Conservation (phyloP, 345 rosid genomes). For the Aethionema arabicum region DNA sequence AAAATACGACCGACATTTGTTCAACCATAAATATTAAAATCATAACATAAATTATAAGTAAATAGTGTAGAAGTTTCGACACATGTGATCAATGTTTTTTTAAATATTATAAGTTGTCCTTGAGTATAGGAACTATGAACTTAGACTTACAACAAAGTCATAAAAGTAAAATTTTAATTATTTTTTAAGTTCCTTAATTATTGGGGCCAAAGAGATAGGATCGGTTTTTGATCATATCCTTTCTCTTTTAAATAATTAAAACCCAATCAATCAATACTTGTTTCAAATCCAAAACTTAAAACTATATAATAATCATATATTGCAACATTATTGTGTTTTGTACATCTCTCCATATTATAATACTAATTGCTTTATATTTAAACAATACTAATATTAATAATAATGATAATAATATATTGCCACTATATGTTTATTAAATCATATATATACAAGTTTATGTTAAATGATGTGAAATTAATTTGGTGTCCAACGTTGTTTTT, state of each 20-base stretch:
- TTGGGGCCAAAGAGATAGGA: conserved; percentile 42
- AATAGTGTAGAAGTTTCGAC: background rate
- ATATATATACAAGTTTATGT: background rate
- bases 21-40: background rate
- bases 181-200: conserved; percentile 35
- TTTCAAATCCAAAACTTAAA: background rate
- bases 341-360: background rate
- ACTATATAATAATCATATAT: background rate
- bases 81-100: conserved; percentile 19
- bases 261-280: conserved; percentile 29
- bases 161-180: conserved; percentile 14
- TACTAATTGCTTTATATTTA: background rate
- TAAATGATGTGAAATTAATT: conserved; percentile 12
- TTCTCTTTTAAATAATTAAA: conserved; percentile 28
- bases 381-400: background rate
- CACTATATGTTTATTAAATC: background rate
- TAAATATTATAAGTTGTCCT: conserved; percentile 19
- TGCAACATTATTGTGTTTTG: conserved; percentile 10
- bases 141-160: conserved; percentile 23
- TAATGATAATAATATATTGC: background rate
- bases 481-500: background rate
- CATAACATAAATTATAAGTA: conserved; percentile 1
- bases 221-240: conserved; percentile 37
- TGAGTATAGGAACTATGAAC: conserved; percentile 25
- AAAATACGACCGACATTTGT: conserved; percentile 8